Evolutionary conservation across 257 asterid species (phyloP).

Genomic region (Agastache rugosa): DNA sequence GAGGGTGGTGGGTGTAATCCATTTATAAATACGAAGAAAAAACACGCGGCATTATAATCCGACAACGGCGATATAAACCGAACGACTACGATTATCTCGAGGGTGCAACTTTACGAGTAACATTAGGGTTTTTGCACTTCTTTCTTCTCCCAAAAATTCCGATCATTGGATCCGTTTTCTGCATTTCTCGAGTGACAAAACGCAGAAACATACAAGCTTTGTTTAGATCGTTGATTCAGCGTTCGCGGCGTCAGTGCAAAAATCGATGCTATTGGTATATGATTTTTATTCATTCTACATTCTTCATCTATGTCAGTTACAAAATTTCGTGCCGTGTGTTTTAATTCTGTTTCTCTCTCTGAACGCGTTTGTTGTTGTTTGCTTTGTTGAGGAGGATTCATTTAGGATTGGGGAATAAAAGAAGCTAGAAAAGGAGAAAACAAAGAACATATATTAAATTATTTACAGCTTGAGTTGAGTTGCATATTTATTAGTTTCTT

Average conservation of each 20-base stretch:
- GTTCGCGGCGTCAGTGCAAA: constrained; percentile 27
- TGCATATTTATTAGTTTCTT: constrained; percentile 1
- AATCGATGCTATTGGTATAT: constrained; percentile 47
- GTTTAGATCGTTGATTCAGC: constrained; percentile 30
- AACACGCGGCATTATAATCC: neutral
- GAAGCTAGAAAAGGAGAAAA: neutral
- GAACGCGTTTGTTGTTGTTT: neutral
- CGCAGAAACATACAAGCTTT: constrained; percentile 35
- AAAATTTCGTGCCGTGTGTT: neutral
- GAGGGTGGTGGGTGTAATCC: neutral
- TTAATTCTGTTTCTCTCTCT: constrained; percentile 20
- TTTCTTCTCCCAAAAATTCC: neutral
- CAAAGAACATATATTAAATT: neutral
- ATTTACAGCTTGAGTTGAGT: constrained; percentile 24
- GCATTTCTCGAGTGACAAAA: constrained; percentile 28
- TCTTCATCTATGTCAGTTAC: neutral
- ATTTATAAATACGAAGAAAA: neutral
- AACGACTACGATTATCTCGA: neutral
- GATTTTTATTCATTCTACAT: constrained; percentile 21
- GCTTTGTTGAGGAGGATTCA: neutral
- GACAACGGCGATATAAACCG: neutral
- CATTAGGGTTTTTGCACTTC: constrained; percentile 36
- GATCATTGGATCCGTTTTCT: constrained; percentile 30
- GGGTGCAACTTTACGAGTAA: neutral
- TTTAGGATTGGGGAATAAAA: neutral